Conservation (phyloP, 176 grass and related monocot genomes). For the Luzula sylvatica region DNA sequence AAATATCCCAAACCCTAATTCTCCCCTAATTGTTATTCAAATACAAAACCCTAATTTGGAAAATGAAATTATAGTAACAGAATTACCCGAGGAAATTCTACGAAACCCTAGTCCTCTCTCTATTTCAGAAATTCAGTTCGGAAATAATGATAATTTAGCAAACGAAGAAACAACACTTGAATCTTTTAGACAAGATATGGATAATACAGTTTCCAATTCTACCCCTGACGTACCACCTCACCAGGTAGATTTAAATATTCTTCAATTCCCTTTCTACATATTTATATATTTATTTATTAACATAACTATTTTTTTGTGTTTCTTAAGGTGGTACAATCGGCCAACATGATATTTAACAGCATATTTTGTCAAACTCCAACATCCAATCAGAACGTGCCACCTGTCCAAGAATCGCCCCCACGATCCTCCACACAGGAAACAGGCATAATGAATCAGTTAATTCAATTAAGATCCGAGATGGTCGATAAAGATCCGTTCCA, state of each 20-base stretch:
- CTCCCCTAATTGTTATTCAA: not conserved
- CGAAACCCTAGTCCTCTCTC: not conserved
- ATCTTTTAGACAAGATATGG: no score
- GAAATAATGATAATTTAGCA: not conserved
- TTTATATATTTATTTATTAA: no score
- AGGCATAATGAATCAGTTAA: not conserved
- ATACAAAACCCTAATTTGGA: not conserved
- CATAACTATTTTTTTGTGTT: no score
- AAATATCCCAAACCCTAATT: not conserved
- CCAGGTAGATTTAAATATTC: no score
- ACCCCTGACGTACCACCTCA: not conserved
- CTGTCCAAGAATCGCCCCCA: slow-evolving; percentile 2
- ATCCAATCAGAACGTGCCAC: slow-evolving; percentile 6
- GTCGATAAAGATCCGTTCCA: not conserved
- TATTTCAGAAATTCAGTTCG: not conserved
- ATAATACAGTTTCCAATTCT: slow-evolving; percentile 4
- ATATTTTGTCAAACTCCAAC: not conserved
- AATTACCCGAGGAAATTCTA: not conserved
- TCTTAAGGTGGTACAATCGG: no score
- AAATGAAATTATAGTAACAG: not conserved
- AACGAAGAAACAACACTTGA: not conserved
- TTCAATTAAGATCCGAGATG: not conserved
- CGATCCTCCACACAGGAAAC: not conserved
- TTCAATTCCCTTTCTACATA: no score
- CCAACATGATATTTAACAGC: not conserved